Base-by-base conservation (phyloP, 2,329 filamentous ascomycete species). In the Gremmenia infestans region DNA sequence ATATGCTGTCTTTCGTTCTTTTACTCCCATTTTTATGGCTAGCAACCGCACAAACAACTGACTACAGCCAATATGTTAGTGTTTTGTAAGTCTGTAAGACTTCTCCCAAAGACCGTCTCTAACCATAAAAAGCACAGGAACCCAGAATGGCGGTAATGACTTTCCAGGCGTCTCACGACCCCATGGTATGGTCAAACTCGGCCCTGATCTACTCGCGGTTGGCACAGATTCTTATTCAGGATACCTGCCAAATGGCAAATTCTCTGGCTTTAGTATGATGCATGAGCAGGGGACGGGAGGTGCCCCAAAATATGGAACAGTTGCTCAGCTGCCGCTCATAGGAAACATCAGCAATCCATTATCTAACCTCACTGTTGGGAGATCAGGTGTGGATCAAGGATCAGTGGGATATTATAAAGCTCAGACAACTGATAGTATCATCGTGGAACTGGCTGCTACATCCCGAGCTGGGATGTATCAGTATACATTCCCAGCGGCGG, bases 241-340 rank as follows among this genome's bases (percentile, higher is more conserved):
- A 15, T 82, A 80, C 57, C 72, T 75, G 48, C 64, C 74, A 0
- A 69, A 69, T 28, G 81, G 81, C 3, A 75, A 78, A 35, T 79
- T 85, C 60, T 80, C 77, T 2, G 82, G 81, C 17, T 85, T 85
- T 68, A 81, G 78, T 56, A 75, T 86, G 78, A 80, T 86, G 64
- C 84, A 87, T 61, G 83, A 86, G 65, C 81, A 79, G 58, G 84
- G 85, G 3, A 89, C 85, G 0, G 86, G 86, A 7, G 86, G 86
- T 1, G 83, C 82, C 1, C 83, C 86, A 1, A 88, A 88, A 67
- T 89, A 88, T 58, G 86, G 86, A 4, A 82, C 86, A 1, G 79
- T 85, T 35, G 74, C 80, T 1, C 82, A 85, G 68, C 74, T 85
- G 69, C 83, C 81, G 0, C 69, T 81, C 0, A 63, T 78, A 0